These are phyloP conservation scores for Echinosophora koreensis DNA, from an alignment of 306 rosid genomes.

Conservation along the genomic window DNA sequence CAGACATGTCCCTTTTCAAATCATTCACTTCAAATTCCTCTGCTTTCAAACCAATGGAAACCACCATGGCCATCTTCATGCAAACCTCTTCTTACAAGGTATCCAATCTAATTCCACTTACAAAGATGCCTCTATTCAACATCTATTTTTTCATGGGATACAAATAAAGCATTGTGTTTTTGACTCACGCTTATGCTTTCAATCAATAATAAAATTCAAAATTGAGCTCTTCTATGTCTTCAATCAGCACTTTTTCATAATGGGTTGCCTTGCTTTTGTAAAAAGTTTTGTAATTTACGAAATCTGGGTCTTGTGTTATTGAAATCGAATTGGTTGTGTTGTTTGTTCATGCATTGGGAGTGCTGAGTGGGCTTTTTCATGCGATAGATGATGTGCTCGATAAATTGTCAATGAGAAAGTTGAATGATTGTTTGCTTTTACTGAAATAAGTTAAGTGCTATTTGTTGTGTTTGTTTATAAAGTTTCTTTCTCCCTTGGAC, in stretches of 20 bases:
- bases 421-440: not conserved
- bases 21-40: slow-evolving; percentile 66
- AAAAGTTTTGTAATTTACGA: not conserved
- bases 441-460: not conserved
- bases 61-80: slow-evolving; percentile 61
- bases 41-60: slow-evolving; percentile 53
- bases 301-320: not conserved
- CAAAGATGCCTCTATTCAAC: not conserved
- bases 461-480: not conserved
- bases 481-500: not conserved
- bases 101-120: slow-evolving; percentile 14
- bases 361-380: slow-evolving; percentile 4
- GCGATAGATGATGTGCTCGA: slow-evolving; percentile 46
- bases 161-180: not conserved
- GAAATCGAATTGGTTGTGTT: not conserved
- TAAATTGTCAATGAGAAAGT: slow-evolving; percentile 49
- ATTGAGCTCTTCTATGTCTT: not conserved
- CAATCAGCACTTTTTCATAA: not conserved
- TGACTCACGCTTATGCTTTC: not conserved
- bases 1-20: slow-evolving; percentile 57
- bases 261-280: slow-evolving; percentile 26
- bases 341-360: not conserved
- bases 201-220: not conserved
- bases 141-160: not conserved
- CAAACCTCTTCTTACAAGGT: slow-evolving; percentile 73